Percentiles rank a stretch among this genome's conserved stretches.
Conservation (phyloP, 2,329 filamentous ascomycete species). For the Hymenoscyphus salicellus region DNA sequence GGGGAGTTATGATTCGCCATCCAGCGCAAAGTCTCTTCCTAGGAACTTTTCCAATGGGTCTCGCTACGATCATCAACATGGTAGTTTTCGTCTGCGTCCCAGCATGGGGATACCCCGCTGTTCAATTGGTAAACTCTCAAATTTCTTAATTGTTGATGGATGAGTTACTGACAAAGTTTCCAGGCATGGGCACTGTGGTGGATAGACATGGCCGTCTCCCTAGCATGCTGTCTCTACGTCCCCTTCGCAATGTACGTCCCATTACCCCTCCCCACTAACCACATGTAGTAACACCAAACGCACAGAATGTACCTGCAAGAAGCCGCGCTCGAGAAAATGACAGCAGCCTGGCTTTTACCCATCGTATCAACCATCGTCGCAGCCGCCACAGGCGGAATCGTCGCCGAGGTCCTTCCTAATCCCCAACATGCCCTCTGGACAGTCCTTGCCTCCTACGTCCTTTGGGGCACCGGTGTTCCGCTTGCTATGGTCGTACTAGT, state of each 20-base stretch:
- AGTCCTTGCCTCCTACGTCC: constrained; percentile 61
- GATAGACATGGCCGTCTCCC: constrained; percentile 51
- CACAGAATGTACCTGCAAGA: constrained; percentile 35
- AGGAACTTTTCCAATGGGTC: constrained; percentile 65
- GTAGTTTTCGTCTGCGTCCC: constrained; percentile 58
- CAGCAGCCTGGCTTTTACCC: constrained; percentile 62
- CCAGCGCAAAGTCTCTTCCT: constrained; percentile 67
- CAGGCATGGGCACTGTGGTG: constrained; percentile 58
- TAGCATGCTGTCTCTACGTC: constrained; percentile 53
- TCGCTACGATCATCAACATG: constrained; percentile 67
- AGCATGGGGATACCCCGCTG: constrained; percentile 58
- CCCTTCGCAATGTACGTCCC: constrained; percentile 52
- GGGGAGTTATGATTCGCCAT: constrained; percentile 63
- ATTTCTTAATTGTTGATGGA: too few relatives aligned
- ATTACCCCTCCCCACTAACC: background rate
- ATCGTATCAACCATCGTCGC: constrained; percentile 66
- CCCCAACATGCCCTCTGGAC: constrained; percentile 56
- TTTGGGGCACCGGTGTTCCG: constrained; percentile 64
- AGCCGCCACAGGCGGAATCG: constrained; percentile 60
- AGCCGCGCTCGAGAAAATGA: constrained; percentile 55
- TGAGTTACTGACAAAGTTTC: background rate
- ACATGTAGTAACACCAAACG: constrained; percentile 7
- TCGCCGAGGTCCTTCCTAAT: constrained; percentile 58
- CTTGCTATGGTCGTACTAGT: constrained; percentile 61
- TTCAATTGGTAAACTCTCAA: constrained; percentile 40